Conservation (phyloP, 2,329 filamentous ascomycete species). For the Cladobotryum protrusum region DNA sequence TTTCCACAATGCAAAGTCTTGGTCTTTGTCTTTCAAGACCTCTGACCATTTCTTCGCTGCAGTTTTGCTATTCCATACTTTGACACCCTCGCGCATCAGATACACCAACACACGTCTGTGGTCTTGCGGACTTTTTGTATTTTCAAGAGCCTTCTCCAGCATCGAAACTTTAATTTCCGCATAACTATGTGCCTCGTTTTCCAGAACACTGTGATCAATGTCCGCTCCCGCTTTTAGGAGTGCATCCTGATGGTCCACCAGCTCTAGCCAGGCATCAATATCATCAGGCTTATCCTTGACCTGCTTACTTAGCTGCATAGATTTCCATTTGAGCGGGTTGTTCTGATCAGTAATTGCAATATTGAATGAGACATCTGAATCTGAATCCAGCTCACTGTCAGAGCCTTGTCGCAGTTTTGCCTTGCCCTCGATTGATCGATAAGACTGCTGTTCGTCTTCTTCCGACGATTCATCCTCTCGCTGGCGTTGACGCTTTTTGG, state of each 20-base stretch:
- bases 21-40: constrained; percentile 21
- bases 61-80: constrained; percentile 63
- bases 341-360: constrained; percentile 28
- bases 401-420: constrained; percentile 43
- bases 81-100: constrained; percentile 67
- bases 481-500: constrained; percentile 31
- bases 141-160: constrained; percentile 67
- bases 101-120: constrained; percentile 58
- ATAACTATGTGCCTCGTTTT: constrained; percentile 60
- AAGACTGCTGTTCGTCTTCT: constrained; percentile 46
- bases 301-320: constrained; percentile 54
- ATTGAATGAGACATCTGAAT: constrained; percentile 37
- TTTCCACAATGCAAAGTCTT: constrained; percentile 60
- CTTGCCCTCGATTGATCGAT: constrained; percentile 60
- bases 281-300: constrained; percentile 63
- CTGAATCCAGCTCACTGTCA: constrained; percentile 45
- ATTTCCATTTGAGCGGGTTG: constrained; percentile 46
- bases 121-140: constrained; percentile 40
- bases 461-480: constrained; percentile 34
- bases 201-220: constrained; percentile 39
- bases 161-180: constrained; percentile 76
- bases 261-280: constrained; percentile 65
- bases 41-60: constrained; percentile 60
- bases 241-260: constrained; percentile 72
- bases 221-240: constrained; percentile 50